phyloP scores from a whole-genome alignment of 2,329 filamentous ascomycete genomes.

The Aulographum hederae region DNA sequence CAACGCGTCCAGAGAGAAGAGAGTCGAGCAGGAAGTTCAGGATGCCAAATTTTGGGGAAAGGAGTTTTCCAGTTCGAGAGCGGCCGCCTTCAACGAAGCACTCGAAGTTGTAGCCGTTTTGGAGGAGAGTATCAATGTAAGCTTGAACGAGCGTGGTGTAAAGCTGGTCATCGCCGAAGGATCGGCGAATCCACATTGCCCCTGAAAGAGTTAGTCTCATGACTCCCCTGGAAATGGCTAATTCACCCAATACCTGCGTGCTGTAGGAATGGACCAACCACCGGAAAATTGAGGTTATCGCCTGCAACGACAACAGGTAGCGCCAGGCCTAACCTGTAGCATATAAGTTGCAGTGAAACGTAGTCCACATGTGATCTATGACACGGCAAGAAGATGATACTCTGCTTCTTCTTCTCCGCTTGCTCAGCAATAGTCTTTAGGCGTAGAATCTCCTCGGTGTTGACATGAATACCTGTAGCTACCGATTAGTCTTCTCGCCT shows the following conservation, averaged over 20 bases:
- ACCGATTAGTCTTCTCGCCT: too few relatives aligned
- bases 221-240: slow-evolving; percentile 13
- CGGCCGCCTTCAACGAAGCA: slow-evolving; percentile 97
- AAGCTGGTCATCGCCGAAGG: slow-evolving; percentile 79
- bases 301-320: slow-evolving; percentile 86
- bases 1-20: slow-evolving; percentile 67
- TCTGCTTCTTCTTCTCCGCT: slow-evolving; percentile 75
- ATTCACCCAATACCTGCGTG: too few relatives aligned
- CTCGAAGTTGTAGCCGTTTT: slow-evolving; percentile 85
- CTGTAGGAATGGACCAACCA: slow-evolving; percentile 79
- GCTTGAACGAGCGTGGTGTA: slow-evolving; percentile 89
- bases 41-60: slow-evolving; percentile 92
- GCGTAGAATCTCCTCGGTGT: slow-evolving; percentile 77
- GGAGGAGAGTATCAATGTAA: slow-evolving; percentile 83
- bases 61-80: slow-evolving; percentile 79
- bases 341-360: slow-evolving; percentile 84
- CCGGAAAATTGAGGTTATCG: slow-evolving; percentile 88
- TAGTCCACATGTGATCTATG: slow-evolving; percentile 95
- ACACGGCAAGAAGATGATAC: slow-evolving; percentile 87
- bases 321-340: slow-evolving; percentile 77
- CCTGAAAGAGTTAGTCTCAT: too few relatives aligned
- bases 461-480: slow-evolving; percentile 79
- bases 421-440: slow-evolving; percentile 65
- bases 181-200: slow-evolving; percentile 88
- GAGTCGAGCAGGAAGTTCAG: slow-evolving; percentile 83